Evolutionary conservation across 768 basidiomycete genomes (phyloP).

Genomic region (Suillus alpinus): DNA sequence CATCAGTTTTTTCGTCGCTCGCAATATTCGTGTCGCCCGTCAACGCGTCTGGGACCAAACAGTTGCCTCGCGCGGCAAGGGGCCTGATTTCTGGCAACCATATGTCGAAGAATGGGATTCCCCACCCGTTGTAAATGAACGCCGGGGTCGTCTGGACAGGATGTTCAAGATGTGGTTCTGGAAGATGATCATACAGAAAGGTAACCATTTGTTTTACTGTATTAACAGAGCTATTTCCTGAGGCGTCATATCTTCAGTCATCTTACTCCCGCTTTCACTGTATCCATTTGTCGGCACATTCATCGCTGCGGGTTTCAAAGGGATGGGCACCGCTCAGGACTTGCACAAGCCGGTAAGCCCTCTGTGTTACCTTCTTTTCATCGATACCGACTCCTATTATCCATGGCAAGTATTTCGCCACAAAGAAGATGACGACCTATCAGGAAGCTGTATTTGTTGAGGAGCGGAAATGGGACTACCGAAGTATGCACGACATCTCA

Average conservation of each 20-base stretch:
- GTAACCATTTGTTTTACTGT: constrained; percentile 6
- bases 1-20: constrained; percentile 77
- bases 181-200: constrained; percentile 18
- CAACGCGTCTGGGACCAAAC: constrained; percentile 81
- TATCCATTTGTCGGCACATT: constrained; percentile 69
- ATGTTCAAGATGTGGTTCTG: constrained; percentile 16
- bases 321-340: constrained; percentile 61
- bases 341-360: constrained; percentile 64
- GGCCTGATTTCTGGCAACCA: constrained; percentile 77
- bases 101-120: constrained; percentile 81
- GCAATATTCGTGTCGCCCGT: constrained; percentile 78
- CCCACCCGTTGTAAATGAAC: constrained; percentile 44
- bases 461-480: constrained; percentile 88
- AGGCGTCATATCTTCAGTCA: constrained; percentile 32
- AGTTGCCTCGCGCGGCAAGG: constrained; percentile 78
- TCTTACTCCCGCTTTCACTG: constrained; percentile 61
- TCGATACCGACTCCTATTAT: not conserved
- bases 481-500: constrained; percentile 42
- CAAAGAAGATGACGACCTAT: constrained; percentile 75
- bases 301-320: constrained; percentile 61
- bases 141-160: constrained; percentile 14
- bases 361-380: not conserved
- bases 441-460: constrained; percentile 78
- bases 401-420: constrained; percentile 65
- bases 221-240: not conserved